Percentiles rank a stretch among this genome's conserved stretches.
Evolutionary conservation across 352 stramenopile genomes (phyloP).

Genomic region (Phytophthora tentaculata): DNA sequence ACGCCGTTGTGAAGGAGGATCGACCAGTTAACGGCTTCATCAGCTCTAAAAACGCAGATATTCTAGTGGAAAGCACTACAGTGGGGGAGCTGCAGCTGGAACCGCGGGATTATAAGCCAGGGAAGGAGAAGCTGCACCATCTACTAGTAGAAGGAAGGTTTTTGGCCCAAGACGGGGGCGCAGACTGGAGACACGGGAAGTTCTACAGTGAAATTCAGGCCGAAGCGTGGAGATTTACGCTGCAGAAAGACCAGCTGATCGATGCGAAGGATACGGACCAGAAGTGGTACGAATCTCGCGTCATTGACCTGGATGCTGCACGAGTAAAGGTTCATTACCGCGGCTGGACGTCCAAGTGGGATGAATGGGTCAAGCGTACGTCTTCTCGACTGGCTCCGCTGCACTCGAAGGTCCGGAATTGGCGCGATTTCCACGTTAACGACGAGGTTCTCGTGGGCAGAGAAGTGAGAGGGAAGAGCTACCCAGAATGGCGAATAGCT

Average conservation of each 20-base stretch:
- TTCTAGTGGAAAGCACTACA: conserved; percentile 30
- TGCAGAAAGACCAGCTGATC: conserved; percentile 64
- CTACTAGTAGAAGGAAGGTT: conserved; percentile 68
- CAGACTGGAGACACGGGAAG: conserved; percentile 56
- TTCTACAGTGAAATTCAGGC: conserved; percentile 74
- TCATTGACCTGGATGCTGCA: conserved; percentile 46
- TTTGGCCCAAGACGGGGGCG: neutral
- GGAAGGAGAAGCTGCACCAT: conserved; percentile 65
- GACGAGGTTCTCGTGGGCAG: conserved; percentile 64
- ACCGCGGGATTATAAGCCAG: conserved; percentile 55
- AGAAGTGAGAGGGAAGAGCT: conserved; percentile 39
- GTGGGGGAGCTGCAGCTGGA: conserved; percentile 66
- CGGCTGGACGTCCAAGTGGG: conserved; percentile 96
- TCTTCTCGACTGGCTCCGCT: conserved; percentile 92
- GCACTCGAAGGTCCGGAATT: conserved; percentile 83
- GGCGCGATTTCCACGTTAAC: conserved; percentile 64
- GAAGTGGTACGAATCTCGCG: conserved; percentile 82
- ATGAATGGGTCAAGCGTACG: conserved; percentile 94
- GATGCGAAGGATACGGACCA: conserved; percentile 79
- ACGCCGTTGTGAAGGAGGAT: conserved; percentile 29
- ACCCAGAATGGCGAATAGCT: conserved; percentile 68
- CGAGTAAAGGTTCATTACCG: conserved; percentile 95
- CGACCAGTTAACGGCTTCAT: conserved; percentile 25
- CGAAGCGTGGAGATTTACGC: conserved; percentile 64
- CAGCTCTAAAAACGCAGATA: conserved; percentile 5